A percentile compares a stretch with the other conserved stretches of the same genome.
Conservation (phyloP, 371 early-diverging fungal species). For the Rhizopus stolonifer region DNA sequence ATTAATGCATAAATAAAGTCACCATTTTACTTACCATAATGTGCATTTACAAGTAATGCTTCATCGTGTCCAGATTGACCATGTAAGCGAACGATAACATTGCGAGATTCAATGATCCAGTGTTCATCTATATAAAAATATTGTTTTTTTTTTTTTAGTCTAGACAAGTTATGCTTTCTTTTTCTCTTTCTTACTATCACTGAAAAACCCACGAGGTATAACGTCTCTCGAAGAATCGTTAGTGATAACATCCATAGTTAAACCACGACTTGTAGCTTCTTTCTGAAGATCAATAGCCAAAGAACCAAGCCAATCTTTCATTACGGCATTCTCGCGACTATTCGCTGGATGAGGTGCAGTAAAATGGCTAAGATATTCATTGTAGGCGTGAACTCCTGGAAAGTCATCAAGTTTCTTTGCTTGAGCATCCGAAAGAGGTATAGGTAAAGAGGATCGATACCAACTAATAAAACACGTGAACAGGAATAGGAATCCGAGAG, state of each 20-base stretch:
- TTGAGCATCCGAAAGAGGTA: conserved; percentile 37
- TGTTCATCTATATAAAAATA: conserved; percentile 27
- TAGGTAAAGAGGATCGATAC: conserved; percentile 32
- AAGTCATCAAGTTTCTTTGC: conserved; percentile 33
- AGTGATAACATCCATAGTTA: conserved; percentile 43
- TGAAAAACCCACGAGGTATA: conserved; percentile 24
- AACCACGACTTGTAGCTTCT: conserved; percentile 32
- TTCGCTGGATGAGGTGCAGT: conserved; percentile 56
- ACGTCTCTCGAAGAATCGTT: conserved; percentile 31
- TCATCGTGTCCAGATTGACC: conserved; percentile 44
- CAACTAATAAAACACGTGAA: conserved; percentile 18
- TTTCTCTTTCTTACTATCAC: conserved; percentile 32
- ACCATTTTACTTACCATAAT: conserved; percentile 55
- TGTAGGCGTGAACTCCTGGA: conserved; percentile 53
- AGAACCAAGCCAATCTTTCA: conserved; percentile 35
- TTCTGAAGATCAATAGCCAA: conserved; percentile 35
- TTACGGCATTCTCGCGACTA: conserved; percentile 43
- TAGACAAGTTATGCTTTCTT: conserved; percentile 19
- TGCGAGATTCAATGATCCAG: conserved; percentile 50
- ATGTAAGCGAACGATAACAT: conserved; percentile 48
- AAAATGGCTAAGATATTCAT: conserved; percentile 50
- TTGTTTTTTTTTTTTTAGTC: conserved; percentile 29
- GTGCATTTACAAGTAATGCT: conserved; percentile 55
- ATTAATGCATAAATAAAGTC: too few species aligned
- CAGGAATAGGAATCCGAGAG: conserved; percentile 15